Percentiles rank a stretch among this genome's conserved stretches.
Evolutionary conservation across 2,329 filamentous ascomycete genomes (phyloP).

Genomic region (Sporothrix luriei): DNA sequence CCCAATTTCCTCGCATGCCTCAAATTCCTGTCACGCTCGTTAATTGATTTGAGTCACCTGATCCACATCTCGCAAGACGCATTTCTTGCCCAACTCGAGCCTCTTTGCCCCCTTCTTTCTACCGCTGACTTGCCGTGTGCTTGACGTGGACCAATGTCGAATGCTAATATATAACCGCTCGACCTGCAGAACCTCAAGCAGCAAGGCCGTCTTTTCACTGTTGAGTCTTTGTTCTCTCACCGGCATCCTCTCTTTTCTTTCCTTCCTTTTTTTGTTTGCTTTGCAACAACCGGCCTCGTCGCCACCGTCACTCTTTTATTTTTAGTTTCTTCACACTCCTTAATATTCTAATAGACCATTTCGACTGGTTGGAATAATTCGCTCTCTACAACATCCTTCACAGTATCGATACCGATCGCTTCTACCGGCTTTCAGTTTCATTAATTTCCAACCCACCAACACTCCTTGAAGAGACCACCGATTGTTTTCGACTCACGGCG

Average conservation of each 20-base stretch:
- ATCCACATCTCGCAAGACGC: conserved; percentile 16
- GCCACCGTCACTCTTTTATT: conserved; percentile 62
- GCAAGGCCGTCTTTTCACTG: conserved; percentile 44
- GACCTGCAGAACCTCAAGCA: conserved; percentile 44
- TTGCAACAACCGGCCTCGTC: conserved; percentile 50
- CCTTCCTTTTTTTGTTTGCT: conserved; percentile 43
- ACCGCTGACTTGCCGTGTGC: not conserved
- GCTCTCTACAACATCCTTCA: conserved; percentile 44
- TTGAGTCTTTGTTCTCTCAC: conserved; percentile 38
- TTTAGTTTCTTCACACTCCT: conserved; percentile 55
- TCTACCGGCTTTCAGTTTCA: conserved; percentile 33
- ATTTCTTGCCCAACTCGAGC: conserved; percentile 22
- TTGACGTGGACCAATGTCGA: not conserved
- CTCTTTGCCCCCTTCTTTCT: not conserved
- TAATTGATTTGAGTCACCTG: conserved; percentile 25
- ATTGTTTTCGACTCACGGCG: conserved; percentile 18
- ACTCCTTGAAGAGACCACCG: conserved; percentile 41
- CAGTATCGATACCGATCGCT: conserved; percentile 37
- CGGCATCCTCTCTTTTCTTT: conserved; percentile 34
- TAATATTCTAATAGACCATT: conserved; percentile 58
- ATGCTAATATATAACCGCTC: conserved; percentile 37
- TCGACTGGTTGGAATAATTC: conserved; percentile 48
- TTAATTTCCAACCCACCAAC: conserved; percentile 35
- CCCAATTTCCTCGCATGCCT: not conserved
- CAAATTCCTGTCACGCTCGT: conserved; percentile 31